Percentiles rank a stretch among this genome's conserved stretches.
Conservation (phyloP, 306 rosid species). For the Cicer arietinum region DNA sequence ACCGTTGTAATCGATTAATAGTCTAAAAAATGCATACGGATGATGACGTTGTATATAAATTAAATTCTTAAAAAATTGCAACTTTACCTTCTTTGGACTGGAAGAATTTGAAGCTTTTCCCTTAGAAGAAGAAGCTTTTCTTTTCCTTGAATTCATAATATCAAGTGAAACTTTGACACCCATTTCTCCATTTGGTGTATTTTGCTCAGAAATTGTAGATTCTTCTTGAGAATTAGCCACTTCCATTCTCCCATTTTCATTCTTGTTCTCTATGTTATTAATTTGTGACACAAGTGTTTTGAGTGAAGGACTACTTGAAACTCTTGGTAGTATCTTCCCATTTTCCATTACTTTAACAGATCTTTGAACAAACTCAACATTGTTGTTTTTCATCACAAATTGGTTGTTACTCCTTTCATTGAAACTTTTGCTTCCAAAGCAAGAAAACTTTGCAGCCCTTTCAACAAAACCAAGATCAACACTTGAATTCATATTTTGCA, state of each 20-base stretch:
- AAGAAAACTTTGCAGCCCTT: conserved; percentile 90
- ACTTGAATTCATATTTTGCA: conserved; percentile 57
- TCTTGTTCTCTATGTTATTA: conserved; percentile 47
- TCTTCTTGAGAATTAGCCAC: conserved; percentile 68
- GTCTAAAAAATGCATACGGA: too few species aligned
- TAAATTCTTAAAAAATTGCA: neutral
- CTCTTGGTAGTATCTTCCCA: conserved; percentile 61
- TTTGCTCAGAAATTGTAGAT: conserved; percentile 72
- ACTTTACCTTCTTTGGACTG: conserved; percentile 54
- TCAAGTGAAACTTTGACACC: conserved; percentile 49
- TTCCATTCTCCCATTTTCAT: conserved; percentile 48
- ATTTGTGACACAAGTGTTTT: conserved; percentile 69
- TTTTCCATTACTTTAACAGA: conserved; percentile 46
- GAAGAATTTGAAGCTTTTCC: conserved; percentile 54
- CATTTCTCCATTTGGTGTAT: conserved; percentile 51
- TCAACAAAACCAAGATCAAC: conserved; percentile 95
- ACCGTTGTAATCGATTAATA: too few species aligned
- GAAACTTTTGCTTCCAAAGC: conserved; percentile 90
- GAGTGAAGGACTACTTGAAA: conserved; percentile 81
- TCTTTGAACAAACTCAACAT: conserved; percentile 53
- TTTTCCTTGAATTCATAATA: conserved; percentile 63
- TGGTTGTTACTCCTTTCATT: conserved; percentile 58
- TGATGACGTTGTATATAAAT: too few species aligned
- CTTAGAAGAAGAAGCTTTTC: conserved; percentile 69
- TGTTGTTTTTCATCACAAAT: conserved; percentile 51